Percentiles rank a stretch among this genome's conserved stretches.
Conservation (phyloP, 2,329 filamentous ascomycete species). For the Alternaria arbusti region DNA sequence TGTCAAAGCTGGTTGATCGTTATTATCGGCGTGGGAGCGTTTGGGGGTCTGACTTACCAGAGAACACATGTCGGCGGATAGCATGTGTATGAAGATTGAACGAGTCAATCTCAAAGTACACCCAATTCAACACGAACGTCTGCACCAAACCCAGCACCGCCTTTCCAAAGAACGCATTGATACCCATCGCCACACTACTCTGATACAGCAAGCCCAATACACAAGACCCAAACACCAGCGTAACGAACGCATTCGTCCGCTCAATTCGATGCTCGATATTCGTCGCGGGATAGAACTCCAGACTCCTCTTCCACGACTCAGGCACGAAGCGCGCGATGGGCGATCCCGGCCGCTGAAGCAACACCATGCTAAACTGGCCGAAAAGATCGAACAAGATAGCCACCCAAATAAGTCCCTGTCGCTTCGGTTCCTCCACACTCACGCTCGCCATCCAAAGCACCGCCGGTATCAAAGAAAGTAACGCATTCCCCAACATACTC, state of each 20-base stretch:
- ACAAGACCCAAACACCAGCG: constrained; percentile 69
- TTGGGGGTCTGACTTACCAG: constrained; percentile 43
- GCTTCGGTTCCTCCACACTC: constrained; percentile 61
- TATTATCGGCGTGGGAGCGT: not conserved
- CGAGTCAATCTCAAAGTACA: constrained; percentile 69
- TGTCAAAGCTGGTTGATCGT: constrained; percentile 49
- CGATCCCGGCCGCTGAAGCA: constrained; percentile 36
- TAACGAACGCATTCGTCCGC: constrained; percentile 68
- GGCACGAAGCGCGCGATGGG: constrained; percentile 18
- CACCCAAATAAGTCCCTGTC: constrained; percentile 63
- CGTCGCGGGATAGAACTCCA: constrained; percentile 67
- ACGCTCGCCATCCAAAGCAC: constrained; percentile 67
- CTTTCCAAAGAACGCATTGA: constrained; percentile 68
- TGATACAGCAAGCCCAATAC: constrained; percentile 69
- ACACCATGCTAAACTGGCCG: constrained; percentile 54
- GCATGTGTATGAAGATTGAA: constrained; percentile 65
- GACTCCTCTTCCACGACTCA: constrained; percentile 44
- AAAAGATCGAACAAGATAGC: constrained; percentile 63
- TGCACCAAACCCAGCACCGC: constrained; percentile 65
- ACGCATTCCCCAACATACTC: constrained; percentile 60
- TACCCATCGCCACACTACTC: constrained; percentile 57
- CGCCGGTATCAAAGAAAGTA: constrained; percentile 56
- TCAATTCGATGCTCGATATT: constrained; percentile 73
- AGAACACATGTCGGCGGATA: constrained; percentile 60
- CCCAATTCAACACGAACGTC: constrained; percentile 66